A percentile compares a stretch with the other conserved stretches of the same genome.
phyloP scores from a whole-genome alignment of 2,329 filamentous ascomycete genomes.

The Ceratocystis huliohia region DNA sequence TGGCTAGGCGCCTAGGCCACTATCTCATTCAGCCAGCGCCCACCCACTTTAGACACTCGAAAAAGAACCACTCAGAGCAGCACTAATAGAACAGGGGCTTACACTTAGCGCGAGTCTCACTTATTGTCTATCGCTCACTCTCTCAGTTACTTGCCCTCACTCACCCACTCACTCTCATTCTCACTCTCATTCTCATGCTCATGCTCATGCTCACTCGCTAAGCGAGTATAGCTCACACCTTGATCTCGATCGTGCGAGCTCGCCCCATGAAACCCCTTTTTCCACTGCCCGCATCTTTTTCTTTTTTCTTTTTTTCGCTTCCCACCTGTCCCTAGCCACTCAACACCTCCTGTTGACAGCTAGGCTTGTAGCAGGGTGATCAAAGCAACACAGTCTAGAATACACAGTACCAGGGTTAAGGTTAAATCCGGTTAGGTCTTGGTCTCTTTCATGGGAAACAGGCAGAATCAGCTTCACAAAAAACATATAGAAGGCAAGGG shows the following conservation, averaged over 20 bases:
- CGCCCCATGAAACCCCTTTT: too few relatives aligned
- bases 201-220: background rate
- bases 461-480: background rate
- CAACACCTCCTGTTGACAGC: background rate
- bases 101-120: background rate
- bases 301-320: background rate
- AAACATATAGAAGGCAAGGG: background rate
- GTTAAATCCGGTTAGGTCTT: background rate
- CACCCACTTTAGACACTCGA: too few relatives aligned
- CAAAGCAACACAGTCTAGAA: background rate
- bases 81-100: background rate
- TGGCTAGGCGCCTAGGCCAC: background rate
- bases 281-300: background rate
- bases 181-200: background rate
- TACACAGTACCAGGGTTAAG: background rate
- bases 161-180: background rate
- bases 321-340: background rate
- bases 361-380: background rate
- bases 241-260: too few relatives aligned
- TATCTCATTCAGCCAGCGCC: background rate
- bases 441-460: background rate
- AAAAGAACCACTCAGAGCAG: too few relatives aligned
- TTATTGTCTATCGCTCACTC: background rate
- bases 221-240: too few relatives aligned
- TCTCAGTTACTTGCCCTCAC: background rate